Evolutionary conservation across 805 yeast genomes (phyloP), one percentile per base, ranked within the genome.

Genomic region (Saccharomyces mikatae): DNA sequence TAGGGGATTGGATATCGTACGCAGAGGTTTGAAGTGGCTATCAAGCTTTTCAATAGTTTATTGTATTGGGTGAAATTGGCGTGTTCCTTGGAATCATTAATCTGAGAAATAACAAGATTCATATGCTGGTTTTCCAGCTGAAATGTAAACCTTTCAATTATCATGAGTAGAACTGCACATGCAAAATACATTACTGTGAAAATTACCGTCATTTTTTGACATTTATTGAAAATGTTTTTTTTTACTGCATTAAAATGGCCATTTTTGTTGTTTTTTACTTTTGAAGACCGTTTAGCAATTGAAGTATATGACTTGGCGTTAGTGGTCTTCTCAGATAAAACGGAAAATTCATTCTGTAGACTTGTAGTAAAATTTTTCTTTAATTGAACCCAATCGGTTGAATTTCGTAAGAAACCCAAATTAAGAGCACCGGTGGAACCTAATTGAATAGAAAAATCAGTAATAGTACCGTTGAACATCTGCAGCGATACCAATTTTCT

Each of bases 11-110:
- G 31, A 26, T 52, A 51, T 2, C 17, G 44, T n/a, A 9, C 24
- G 22, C 24, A n/a, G 44, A 36, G 44, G 47, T 46, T 27, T 8
- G 53, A 13, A n/a, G 60, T 55, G 29, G 52, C 49, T 4, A 41
- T 46, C 11, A 57, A 49, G 11, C 50, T 24, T 28, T 24, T 32
- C 11, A 48, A 9, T n/a, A 49, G 11, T 26, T 22, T 41, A 26
- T 46, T 17, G 41, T 46, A 36, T 44, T 46, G 22, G 10, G 22
- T 31, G 8, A 46, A 28, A 17, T 50, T 26, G 10, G 52, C 46
- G 8, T 32, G 24, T 22, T 47, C 51, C 6, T 48, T 30, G 6
- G 3, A 31, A 11, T 21, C 24, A 36, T 36, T n/a, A 36, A 36
- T 36, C 9, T 36, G 44, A 4, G 44, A 36, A 4, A 36, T 36